A percentile compares a stretch with the other conserved stretches of the same genome.
Conservation (phyloP, 139 green algal genomes). For the Chloropicon primus region DNA sequence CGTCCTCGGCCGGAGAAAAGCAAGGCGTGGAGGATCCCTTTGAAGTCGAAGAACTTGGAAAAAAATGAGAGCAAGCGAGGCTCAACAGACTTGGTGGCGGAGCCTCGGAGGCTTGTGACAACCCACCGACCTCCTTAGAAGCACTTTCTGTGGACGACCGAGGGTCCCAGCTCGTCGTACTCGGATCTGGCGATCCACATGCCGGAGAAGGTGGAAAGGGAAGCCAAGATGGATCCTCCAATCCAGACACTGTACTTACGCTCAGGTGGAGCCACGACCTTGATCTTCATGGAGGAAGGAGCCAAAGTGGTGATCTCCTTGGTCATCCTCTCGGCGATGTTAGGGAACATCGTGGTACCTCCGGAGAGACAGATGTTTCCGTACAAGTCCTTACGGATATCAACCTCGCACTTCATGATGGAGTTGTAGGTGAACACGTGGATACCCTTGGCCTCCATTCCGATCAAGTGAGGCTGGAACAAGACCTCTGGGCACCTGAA, state of each 20-base stretch:
- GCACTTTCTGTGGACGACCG: conserved; percentile 96
- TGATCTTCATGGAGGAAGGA: conserved; percentile 82
- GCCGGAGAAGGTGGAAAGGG: conserved; percentile 81
- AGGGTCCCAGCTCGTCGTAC: conserved; percentile 91
- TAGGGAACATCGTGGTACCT: conserved; percentile 95
- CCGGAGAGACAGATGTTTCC: conserved; percentile 83
- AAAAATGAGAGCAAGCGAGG: too few species aligned
- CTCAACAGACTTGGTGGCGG: too few species aligned
- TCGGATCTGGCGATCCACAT: conserved; percentile 90
- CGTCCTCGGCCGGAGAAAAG: too few species aligned
- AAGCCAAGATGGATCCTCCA: conserved; percentile 93
- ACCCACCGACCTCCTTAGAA: conserved; percentile 77
- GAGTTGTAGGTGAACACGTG: conserved; percentile 95
- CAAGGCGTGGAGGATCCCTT: too few species aligned
- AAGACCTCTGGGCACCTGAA: conserved; percentile 95
- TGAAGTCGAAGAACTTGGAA: too few species aligned
- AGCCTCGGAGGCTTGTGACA: too few species aligned
- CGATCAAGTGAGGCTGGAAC: conserved; percentile 83
- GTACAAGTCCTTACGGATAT: conserved; percentile 96
- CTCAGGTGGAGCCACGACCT: conserved; percentile 67
- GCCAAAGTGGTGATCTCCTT: conserved; percentile 87
- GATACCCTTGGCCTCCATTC: conserved; percentile 79
- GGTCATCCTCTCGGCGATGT: conserved; percentile 91
- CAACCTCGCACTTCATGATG: conserved; percentile 98
- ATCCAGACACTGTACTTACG: conserved; percentile 96